Evolutionary conservation across 2,329 filamentous ascomycete genomes (phyloP), one percentile per base, ranked within the genome.

Genomic region (Talaromyces piceae): DNA sequence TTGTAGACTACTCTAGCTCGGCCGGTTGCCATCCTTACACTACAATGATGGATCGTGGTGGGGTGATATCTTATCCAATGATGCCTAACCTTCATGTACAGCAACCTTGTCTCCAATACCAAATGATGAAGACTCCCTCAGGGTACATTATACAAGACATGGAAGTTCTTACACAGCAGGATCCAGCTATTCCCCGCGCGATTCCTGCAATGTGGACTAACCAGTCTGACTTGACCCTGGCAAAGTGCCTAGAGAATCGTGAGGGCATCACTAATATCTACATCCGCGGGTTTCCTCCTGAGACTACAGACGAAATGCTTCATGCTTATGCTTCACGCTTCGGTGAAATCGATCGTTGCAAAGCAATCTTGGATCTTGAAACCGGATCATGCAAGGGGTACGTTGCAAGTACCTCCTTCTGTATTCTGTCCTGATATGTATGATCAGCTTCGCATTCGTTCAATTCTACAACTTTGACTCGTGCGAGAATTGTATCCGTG

Each of bases 241-340:
- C 95, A 57, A 91, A 95, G 69, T 95, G 91, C 64, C 77, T 98
- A 45, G 88, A 95, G 72, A 97, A 97, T 63, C 87, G 90, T 53
- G 93, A 87, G 45, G 91, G 91, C 41, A 95, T 97, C 65, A 93
- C 90, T 57, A 98, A 98, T 63, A 91, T 98, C 58, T 98, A 98
- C 75, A 96, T 98, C 57, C 88, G 93, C 55, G 94, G 94, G 16
- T 84, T 98, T 56, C 87, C 95, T 57, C 91, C 93, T 0, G 91
- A 94, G 61, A 98, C 91, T 0, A 93, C 94, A 45, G 93, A 98
- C 63, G 87, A 94, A 46, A 85, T 94, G 65, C 76, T 98, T 16
- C 80, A 87, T 61, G 77, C 78, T 41, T 97, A 93, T 72, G 86
- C 91, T 41, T 78, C 82, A 59, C 87, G 91, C 47, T 98, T 97